A percentile compares a stretch with the other conserved stretches of the same genome.
phyloP scores from a whole-genome alignment of 1,284 basidiomycete genomes.

The Trichosporon sp. region DNA sequence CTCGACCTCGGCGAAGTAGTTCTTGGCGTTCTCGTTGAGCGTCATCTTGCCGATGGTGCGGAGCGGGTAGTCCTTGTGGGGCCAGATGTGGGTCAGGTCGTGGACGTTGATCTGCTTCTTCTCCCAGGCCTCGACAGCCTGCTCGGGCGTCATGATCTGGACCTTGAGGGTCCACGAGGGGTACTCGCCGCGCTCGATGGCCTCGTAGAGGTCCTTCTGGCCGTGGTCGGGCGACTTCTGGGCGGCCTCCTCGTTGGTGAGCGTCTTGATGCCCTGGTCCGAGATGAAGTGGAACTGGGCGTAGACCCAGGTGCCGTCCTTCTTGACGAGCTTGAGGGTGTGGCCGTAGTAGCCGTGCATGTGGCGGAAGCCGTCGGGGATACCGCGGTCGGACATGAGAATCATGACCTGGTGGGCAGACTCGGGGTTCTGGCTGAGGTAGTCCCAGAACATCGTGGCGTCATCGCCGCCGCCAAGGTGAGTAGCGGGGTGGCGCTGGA shows the following conservation, averaged over 20 bases:
- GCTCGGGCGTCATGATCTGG: conserved; percentile 84
- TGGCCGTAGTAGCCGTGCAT: conserved; percentile 90
- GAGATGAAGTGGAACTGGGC: conserved; percentile 73
- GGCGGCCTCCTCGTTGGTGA: conserved; percentile 48
- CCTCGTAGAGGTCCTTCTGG: conserved; percentile 65
- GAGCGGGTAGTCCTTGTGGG: conserved; percentile 77
- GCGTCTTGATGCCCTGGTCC: conserved; percentile 68
- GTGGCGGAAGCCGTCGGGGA: conserved; percentile 65
- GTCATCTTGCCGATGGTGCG: conserved; percentile 79
- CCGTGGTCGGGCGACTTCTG: conserved; percentile 70
- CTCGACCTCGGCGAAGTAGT: conserved; percentile 64
- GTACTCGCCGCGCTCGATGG: conserved; percentile 70
- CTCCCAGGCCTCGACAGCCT: conserved; percentile 75
- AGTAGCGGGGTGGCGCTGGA: conserved; percentile 63
- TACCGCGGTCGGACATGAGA: conserved; percentile 59
- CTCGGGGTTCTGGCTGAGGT: conserved; percentile 85
- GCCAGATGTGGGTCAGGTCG: conserved; percentile 87
- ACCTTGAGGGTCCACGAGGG: conserved; percentile 41
- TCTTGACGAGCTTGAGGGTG: conserved; percentile 82
- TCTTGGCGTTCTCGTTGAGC: conserved; percentile 73
- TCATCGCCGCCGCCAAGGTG: conserved; percentile 38
- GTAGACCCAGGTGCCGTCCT: conserved; percentile 77
- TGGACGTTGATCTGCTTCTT: conserved; percentile 53
- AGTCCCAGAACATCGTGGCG: conserved; percentile 63
- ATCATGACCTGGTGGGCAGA: conserved; percentile 80